phyloP scores from a whole-genome alignment of 2,329 filamentous ascomycete genomes.

The Parafenestella ontariensis region DNA sequence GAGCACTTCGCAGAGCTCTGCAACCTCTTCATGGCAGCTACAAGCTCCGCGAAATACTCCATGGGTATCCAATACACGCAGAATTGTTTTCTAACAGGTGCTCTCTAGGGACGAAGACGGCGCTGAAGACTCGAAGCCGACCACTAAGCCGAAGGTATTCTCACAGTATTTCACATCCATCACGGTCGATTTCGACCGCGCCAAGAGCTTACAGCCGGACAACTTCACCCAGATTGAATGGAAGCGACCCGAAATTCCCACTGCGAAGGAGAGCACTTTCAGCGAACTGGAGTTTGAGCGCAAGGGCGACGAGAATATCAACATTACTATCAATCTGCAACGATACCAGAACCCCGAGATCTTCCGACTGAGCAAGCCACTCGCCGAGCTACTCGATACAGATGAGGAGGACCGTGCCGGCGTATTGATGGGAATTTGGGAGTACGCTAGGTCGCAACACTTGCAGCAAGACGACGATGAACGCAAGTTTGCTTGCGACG shows the following conservation, averaged over 20 bases:
- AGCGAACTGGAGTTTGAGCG: constrained; percentile 92
- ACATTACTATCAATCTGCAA: constrained; percentile 85
- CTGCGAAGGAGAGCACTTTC: constrained; percentile 76
- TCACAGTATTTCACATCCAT: constrained; percentile 86
- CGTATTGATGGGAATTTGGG: constrained; percentile 90
- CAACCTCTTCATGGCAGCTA: background rate
- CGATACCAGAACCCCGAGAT: constrained; percentile 87
- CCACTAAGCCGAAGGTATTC: constrained; percentile 61
- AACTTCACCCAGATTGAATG: constrained; percentile 75
- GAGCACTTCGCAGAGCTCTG: background rate
- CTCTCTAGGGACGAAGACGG: constrained; percentile 61
- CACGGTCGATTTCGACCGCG: constrained; percentile 66
- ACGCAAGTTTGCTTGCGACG: constrained; percentile 89
- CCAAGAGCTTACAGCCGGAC: constrained; percentile 70
- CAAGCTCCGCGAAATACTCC: background rate
- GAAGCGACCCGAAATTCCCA: constrained; percentile 77
- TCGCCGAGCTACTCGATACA: constrained; percentile 86
- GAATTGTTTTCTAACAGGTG: background rate
- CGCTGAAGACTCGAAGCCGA: constrained; percentile 40
- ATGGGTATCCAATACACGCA: background rate
- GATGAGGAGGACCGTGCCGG: constrained; percentile 86
- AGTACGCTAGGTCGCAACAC: constrained; percentile 85
- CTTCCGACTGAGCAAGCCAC: constrained; percentile 76
- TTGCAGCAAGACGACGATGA: constrained; percentile 96
- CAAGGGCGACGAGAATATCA: constrained; percentile 89